Percentiles rank a stretch among this genome's conserved stretches.
These are phyloP conservation scores for Dioscorea zingiberensis DNA, from an alignment of 106 monocot genomes.

Conservation along the genomic window DNA sequence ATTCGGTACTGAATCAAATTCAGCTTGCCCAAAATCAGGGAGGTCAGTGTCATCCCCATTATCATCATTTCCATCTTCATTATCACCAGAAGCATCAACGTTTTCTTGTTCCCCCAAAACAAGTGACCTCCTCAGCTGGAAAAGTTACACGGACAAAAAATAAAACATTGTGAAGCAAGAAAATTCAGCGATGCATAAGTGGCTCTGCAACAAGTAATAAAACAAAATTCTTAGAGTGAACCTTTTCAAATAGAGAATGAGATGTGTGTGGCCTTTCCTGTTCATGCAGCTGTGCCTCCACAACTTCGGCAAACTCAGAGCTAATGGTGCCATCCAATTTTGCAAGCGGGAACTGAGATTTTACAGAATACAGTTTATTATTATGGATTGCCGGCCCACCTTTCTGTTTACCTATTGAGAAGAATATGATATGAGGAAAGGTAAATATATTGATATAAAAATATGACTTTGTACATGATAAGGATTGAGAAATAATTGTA, in stretches of 20 bases:
- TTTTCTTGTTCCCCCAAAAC: slow-evolving; percentile 34
- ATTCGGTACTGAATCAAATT: slow-evolving; percentile 29
- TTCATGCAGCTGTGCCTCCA: slow-evolving; percentile 19
- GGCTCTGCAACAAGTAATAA: neutral
- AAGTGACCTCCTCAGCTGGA: slow-evolving; percentile 82
- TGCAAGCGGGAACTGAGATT: slow-evolving; percentile 74
- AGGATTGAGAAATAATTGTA: too few relatives aligned
- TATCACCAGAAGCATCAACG: slow-evolving; percentile 22
- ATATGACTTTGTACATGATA: neutral
- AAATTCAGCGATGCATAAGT: neutral
- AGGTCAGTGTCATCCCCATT: slow-evolving; percentile 31
- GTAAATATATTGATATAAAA: too few relatives aligned
- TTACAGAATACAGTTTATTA: slow-evolving; percentile 17
- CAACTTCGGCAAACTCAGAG: slow-evolving; percentile 34
- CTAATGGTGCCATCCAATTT: slow-evolving; percentile 46
- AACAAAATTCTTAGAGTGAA: slow-evolving; percentile 16
- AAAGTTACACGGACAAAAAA: slow-evolving; percentile 10
- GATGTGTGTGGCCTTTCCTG: slow-evolving; percentile 22
- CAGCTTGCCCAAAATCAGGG: slow-evolving; percentile 40
- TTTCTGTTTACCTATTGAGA: slow-evolving; percentile 50
- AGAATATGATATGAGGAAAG: neutral
- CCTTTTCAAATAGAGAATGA: slow-evolving; percentile 66
- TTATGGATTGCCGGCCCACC: slow-evolving; percentile 25
- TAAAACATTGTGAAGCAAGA: neutral
- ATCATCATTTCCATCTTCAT: slow-evolving; percentile 34